Percentiles rank a stretch among this genome's conserved stretches.
Conservation (phyloP, 768 basidiomycete species). For the Amyloporia xantha region DNA sequence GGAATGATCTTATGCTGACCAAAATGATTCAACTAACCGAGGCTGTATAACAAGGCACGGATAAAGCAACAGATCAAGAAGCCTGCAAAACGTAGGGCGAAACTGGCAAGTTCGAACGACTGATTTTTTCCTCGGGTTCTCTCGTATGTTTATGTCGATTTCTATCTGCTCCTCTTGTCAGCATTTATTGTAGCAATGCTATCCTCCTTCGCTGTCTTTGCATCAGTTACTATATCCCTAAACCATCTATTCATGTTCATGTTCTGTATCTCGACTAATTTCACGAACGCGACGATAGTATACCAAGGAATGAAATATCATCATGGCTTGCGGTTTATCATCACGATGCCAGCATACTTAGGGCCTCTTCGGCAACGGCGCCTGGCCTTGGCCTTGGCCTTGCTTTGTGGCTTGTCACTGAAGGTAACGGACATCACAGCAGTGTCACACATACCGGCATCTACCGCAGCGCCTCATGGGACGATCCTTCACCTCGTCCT, state of each 20-base stretch:
- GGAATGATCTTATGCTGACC: neutral
- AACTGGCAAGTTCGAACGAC: slow-evolving; percentile 6
- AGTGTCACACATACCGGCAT: neutral
- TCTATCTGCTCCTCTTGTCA: neutral
- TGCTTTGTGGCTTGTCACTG: too few relatives aligned
- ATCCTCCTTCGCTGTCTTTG: slow-evolving; percentile 12
- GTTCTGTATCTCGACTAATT: slow-evolving; percentile 5
- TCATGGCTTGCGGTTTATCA: neutral
- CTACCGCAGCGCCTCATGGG: too few relatives aligned
- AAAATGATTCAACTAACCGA: too few relatives aligned
- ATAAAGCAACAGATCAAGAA: slow-evolving; percentile 23
- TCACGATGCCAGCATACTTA: too few relatives aligned
- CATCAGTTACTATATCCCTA: slow-evolving; percentile 13
- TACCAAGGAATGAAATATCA: neutral
- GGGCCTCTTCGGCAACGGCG: too few relatives aligned
- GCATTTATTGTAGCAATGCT: slow-evolving; percentile 14
- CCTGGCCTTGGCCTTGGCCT: too few relatives aligned
- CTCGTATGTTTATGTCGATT: neutral
- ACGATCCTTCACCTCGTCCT: too few relatives aligned
- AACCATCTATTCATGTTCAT: slow-evolving; percentile 6
- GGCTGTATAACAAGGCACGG: too few relatives aligned
- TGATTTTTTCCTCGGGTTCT: slow-evolving; percentile 5
- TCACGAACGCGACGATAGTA: neutral
- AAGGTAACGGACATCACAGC: neutral
- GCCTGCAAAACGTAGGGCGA: slow-evolving; percentile 16